Percentiles rank a stretch among this genome's conserved stretches.
Conservation (phyloP, 129 eudicot genomes). For the Kitagawia praeruptora region DNA sequence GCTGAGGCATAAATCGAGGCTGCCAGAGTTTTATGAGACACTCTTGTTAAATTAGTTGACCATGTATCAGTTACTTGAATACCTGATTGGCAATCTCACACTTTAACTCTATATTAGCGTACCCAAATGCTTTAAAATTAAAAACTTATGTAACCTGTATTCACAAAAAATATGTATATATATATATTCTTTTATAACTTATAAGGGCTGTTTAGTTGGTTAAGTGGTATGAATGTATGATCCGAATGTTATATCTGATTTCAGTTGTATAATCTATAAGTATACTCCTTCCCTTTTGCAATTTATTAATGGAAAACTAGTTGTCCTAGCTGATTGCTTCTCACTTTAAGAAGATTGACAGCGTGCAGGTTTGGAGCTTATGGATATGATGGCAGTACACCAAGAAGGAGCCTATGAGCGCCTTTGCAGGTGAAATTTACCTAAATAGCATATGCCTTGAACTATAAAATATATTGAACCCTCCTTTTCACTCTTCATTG, state of each 20-base stretch:
- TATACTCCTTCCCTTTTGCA: neutral
- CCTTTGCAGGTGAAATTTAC: constrained; percentile 67
- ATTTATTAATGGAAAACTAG: neutral
- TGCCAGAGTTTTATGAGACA: neutral
- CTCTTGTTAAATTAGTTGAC: neutral
- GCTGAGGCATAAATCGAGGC: neutral
- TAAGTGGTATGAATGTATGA: neutral
- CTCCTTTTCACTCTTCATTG: neutral
- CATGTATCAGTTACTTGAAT: neutral
- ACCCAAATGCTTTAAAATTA: neutral
- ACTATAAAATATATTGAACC: neutral
- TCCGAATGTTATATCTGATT: neutral
- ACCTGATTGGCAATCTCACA: neutral
- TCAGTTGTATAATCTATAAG: neutral
- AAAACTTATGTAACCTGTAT: neutral
- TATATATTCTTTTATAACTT: neutral
- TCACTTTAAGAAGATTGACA: constrained; percentile 25
- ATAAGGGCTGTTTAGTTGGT: neutral
- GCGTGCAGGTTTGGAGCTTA: constrained; percentile 98
- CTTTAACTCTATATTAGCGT: neutral
- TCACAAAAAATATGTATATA: neutral
- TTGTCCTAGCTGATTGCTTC: neutral
- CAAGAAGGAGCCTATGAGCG: constrained; percentile 99
- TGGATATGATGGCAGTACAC: constrained; percentile 99
- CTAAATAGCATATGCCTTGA: constrained; percentile 3